phyloP scores from a whole-genome alignment of 139 green algal species.

The Chlamydomonas urium region DNA sequence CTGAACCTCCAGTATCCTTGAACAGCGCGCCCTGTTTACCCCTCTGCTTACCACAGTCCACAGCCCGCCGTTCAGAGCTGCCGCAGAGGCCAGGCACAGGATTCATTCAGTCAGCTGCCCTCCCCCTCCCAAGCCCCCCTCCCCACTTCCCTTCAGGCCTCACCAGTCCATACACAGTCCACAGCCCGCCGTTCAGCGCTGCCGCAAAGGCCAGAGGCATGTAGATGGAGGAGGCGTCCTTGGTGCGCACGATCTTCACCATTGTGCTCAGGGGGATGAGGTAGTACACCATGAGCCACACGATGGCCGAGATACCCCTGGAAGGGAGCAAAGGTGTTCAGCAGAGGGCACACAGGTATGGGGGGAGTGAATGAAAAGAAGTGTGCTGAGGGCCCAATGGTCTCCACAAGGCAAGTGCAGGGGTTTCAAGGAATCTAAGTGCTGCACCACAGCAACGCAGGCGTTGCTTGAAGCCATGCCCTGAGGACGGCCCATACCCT shows the following conservation, averaged over 20 bases:
- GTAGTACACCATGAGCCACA: slow-evolving; percentile 33
- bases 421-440: neutral
- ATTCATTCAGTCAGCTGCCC: too few relatives aligned
- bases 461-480: neutral
- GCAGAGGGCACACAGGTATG: neutral
- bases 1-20: too few relatives aligned
- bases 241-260: slow-evolving; percentile 5
- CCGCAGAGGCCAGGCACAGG: slow-evolving; percentile 4
- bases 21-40: too few relatives aligned
- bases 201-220: slow-evolving; percentile 9
- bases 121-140: too few relatives aligned
- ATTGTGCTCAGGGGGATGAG: slow-evolving; percentile 28
- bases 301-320: neutral
- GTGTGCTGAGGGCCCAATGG: neutral
- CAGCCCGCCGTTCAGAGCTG: neutral
- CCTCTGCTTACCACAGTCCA: too few relatives aligned
- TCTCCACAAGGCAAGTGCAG: neutral
- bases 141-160: too few relatives aligned
- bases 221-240: slow-evolving; percentile 18
- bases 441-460: neutral
- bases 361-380: neutral
- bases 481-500: neutral
- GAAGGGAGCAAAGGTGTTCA: neutral
- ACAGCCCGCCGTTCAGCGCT: slow-evolving; percentile 1
- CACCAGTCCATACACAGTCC: slow-evolving; percentile 19